Base-by-base conservation (phyloP, 164 flowering plant species). In the Liriodendron chinense region DNA sequence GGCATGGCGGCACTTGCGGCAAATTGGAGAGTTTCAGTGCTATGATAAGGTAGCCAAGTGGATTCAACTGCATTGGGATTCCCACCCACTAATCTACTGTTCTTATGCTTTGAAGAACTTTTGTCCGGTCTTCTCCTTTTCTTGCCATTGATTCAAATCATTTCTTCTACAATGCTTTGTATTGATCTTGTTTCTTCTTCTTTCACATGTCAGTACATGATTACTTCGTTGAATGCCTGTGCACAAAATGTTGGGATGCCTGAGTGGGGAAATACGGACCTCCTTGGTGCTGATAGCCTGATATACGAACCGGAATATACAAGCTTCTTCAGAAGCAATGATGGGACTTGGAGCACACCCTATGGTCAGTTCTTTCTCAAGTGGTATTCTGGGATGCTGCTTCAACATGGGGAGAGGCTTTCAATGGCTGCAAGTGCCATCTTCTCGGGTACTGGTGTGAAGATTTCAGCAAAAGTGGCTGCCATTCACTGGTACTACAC, bases 21-120 rank as follows among this genome's bases (percentile, higher is more conserved):
- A 83, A 67, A 80, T 89, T 78, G 91, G 94, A 61, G 94, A 88
- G 77, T 92, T 91, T 68, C 95, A 90, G 66, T 91, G 92, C 83
- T 89, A 86, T 84, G 97, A 92, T 77, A 89, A 91, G 92, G 91
- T 89, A 80, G 8, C 72, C 49, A 74, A 56, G 49, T 66, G 18
- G 10, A 4, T 7, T 21, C 26, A 12, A 1, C 23, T 48, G 16
- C 18, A 13, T 14, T 34, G 14, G 50, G 21, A 47, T 68, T 68
- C 9, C 24, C 4, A 20, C 25, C 13, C 5, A 3, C 9, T 9
- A 34, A 47, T 64, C 64, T 21, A 1, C 74, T 26, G 14, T 14
- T 61, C 20, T n/a, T 22, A 16, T 13, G 21, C 24, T 26, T 65
- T 18, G 43, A 61, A 61, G 64, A n/a, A 13, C 64, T 61, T 20